These are phyloP conservation scores for Primulina huaijiensis DNA, from an alignment of 257 asterid genomes.

Conservation along the genomic window DNA sequence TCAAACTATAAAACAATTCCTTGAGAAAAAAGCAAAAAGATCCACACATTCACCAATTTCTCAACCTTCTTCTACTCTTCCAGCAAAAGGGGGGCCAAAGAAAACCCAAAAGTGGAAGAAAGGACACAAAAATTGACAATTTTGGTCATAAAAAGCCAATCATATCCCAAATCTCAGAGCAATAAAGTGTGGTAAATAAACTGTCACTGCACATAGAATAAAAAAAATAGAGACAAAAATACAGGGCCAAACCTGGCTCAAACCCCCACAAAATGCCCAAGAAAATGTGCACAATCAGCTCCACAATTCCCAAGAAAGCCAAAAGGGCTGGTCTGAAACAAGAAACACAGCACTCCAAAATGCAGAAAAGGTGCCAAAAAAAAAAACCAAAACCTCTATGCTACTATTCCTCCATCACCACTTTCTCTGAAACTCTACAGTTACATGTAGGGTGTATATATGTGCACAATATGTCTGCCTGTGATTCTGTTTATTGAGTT, in stretches of 20 bases:
- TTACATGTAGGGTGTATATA: background rate
- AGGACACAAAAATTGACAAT: background rate
- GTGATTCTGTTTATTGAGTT: background rate
- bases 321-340: background rate
- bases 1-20: constrained; percentile 22
- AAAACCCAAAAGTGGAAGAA: background rate
- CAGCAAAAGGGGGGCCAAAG: background rate
- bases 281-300: constrained; percentile 24
- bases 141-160: background rate
- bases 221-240: constrained; percentile 14
- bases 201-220: background rate
- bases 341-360: constrained; percentile 17
- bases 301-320: constrained; percentile 33
- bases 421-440: background rate
- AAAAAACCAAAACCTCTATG: background rate
- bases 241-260: constrained; percentile 40
- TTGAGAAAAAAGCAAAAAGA: constrained; percentile 11
- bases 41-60: background rate
- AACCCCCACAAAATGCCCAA: constrained; percentile 30
- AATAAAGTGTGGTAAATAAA: no score
- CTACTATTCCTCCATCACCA: background rate
- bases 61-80: background rate
- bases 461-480: no score
- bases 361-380: background rate
- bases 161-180: background rate